These are phyloP conservation scores for Fraxinus floribunda DNA, from an alignment of 305 asterid genomes.

Conservation along the genomic window DNA sequence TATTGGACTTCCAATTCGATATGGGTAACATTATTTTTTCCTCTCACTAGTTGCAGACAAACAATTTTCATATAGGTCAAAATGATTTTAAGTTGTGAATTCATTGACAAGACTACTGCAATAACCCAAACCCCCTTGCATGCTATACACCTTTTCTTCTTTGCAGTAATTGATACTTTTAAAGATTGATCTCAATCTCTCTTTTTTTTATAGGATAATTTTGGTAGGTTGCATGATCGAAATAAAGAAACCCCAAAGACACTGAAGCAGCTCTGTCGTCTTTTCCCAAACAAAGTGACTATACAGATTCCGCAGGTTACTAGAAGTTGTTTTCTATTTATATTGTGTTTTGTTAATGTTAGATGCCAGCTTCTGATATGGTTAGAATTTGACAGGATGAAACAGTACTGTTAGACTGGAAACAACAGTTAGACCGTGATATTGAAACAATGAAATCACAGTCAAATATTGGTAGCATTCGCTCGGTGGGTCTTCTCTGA, in stretches of 20 bases:
- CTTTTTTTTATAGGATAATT: conserved; percentile 51
- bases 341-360: conserved; percentile 1
- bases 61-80: not conserved
- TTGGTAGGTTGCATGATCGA: conserved; percentile 70
- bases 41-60: not conserved
- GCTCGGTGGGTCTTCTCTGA: conserved; percentile 47
- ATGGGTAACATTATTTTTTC: not conserved
- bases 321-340: conserved; percentile 18
- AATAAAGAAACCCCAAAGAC: conserved; percentile 79
- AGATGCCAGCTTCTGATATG: conserved; percentile 12
- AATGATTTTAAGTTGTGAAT: not conserved
- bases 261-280: conserved; percentile 75
- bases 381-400: conserved; percentile 58
- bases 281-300: conserved; percentile 85
- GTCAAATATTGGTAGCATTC: conserved; percentile 69
- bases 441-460: conserved; percentile 74
- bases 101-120: not conserved
- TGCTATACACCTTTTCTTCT: not conserved
- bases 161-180: not conserved
- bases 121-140: not conserved
- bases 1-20: not conserved
- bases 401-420: conserved; percentile 70
- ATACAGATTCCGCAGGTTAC: conserved; percentile 85
- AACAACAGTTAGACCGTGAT: conserved; percentile 79
- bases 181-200: conserved; percentile 8